Conservation (phyloP, 2,329 filamentous ascomycete species). For the Colletotrichum cereale region DNA sequence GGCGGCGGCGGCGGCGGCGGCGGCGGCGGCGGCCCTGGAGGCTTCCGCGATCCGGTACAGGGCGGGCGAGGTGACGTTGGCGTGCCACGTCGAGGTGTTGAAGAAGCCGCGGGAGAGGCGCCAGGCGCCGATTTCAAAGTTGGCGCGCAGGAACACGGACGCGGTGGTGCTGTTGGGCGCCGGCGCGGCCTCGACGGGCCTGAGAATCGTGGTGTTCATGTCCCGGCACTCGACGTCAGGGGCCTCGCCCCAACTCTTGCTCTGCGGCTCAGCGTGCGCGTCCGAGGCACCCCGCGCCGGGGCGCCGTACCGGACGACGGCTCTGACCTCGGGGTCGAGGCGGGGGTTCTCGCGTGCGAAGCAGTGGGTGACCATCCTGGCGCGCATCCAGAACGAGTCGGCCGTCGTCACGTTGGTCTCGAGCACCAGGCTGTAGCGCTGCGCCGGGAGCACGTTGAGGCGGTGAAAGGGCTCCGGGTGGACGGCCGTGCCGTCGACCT, state of each 20-base stretch:
- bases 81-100: constrained; percentile 64
- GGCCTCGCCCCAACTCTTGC: constrained; percentile 62
- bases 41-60: constrained; percentile 52
- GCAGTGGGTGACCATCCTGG: constrained; percentile 58
- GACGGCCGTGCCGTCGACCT: constrained; percentile 78
- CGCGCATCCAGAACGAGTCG: constrained; percentile 73
- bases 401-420: constrained; percentile 67
- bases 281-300: fast-evolving
- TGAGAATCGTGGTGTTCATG: constrained; percentile 62
- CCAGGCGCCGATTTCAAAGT: constrained; percentile 68
- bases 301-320: constrained; percentile 48
- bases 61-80: constrained; percentile 51
- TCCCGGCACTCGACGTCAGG: constrained; percentile 65
- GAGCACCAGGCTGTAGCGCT: constrained; percentile 77
- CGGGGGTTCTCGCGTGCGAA: constrained; percentile 50
- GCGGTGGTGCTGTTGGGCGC: constrained; percentile 55
- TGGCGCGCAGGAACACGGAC: constrained; percentile 61
- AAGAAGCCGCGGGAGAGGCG: constrained; percentile 66
- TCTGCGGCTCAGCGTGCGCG: constrained; percentile 47
- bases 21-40: constrained; percentile 7
- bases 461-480: constrained; percentile 69
- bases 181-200: constrained; percentile 52
- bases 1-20: not conserved
- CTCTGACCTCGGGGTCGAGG: constrained; percentile 48
- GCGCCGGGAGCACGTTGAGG: constrained; percentile 76